phyloP scores from a whole-genome alignment of 306 rosid species.

The Citrullus mucosospermus region DNA sequence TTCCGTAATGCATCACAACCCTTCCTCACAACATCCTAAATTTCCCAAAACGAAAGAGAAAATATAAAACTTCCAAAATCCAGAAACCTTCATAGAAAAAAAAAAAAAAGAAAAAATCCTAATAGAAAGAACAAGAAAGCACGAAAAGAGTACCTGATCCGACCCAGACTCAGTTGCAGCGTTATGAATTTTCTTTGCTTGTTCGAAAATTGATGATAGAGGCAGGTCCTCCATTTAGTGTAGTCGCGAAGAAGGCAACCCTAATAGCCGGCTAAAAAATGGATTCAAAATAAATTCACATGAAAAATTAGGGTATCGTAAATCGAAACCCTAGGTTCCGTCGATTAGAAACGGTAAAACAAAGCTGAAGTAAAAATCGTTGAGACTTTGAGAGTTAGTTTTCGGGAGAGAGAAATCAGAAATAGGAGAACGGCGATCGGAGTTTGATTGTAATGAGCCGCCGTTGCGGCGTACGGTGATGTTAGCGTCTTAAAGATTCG shows the following conservation, averaged over 20 bases:
- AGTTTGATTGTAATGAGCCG: neutral
- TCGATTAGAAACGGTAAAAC: neutral
- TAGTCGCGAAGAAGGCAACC: conserved; percentile 5
- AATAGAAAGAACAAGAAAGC: neutral
- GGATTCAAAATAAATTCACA: neutral
- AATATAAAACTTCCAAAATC: neutral
- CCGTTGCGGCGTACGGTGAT: neutral
- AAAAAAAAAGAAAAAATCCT: neutral
- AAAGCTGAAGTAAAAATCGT: neutral
- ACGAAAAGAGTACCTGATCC: conserved; percentile 42
- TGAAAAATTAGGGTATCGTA: neutral
- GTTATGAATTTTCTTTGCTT: conserved; percentile 63
- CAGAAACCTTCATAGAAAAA: neutral
- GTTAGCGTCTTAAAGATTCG: neutral
- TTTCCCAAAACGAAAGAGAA: neutral
- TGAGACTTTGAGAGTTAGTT: neutral
- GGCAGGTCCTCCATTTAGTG: conserved; percentile 52
- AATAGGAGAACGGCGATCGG: neutral
- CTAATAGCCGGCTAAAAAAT: neutral
- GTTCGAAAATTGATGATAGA: conserved; percentile 66
- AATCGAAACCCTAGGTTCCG: neutral
- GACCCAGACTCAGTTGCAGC: conserved; percentile 47
- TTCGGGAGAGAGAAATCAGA: neutral
- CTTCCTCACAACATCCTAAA: conserved; percentile 54
- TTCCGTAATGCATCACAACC: conserved; percentile 47